Conservation (phyloP, 2,329 filamentous ascomycete species). For the Venturia effusa region DNA sequence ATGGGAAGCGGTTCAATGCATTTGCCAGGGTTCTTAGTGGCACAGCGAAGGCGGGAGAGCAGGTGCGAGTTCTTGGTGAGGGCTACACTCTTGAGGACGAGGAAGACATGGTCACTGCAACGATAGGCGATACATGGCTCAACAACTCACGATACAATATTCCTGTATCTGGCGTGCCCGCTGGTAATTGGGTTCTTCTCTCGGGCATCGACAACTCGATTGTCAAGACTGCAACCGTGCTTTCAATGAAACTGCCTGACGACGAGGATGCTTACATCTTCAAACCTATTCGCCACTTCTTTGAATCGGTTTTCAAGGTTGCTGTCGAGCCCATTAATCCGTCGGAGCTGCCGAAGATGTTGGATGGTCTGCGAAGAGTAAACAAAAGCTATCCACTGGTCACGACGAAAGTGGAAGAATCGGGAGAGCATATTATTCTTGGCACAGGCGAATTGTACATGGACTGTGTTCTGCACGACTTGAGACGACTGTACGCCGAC, state of each 20-base stretch:
- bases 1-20: conserved; percentile 84
- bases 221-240: conserved; percentile 89
- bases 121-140: conserved; percentile 78
- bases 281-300: conserved; percentile 85
- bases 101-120: conserved; percentile 88
- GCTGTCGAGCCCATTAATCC: conserved; percentile 97
- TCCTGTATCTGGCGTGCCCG: conserved; percentile 80
- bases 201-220: conserved; percentile 95
- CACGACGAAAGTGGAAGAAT: conserved; percentile 95
- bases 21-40: conserved; percentile 91
- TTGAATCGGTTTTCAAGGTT: conserved; percentile 94
- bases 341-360: conserved; percentile 95
- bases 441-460: conserved; percentile 98
- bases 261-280: conserved; percentile 94
- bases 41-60: conserved; percentile 67
- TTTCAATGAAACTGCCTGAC: conserved; percentile 68
- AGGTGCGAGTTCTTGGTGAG: conserved; percentile 86
- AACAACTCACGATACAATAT: conserved; percentile 90
- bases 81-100: conserved; percentile 94
- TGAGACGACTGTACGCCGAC: conserved; percentile 86
- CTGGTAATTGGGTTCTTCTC: conserved; percentile 87
- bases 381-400: conserved; percentile 97
- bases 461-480: conserved; percentile 95
- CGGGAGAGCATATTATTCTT: conserved; percentile 87
- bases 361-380: conserved; percentile 90